phyloP scores from a whole-genome alignment of 2,329 filamentous ascomycete species.

The Chrysosporium queenslandicum region DNA sequence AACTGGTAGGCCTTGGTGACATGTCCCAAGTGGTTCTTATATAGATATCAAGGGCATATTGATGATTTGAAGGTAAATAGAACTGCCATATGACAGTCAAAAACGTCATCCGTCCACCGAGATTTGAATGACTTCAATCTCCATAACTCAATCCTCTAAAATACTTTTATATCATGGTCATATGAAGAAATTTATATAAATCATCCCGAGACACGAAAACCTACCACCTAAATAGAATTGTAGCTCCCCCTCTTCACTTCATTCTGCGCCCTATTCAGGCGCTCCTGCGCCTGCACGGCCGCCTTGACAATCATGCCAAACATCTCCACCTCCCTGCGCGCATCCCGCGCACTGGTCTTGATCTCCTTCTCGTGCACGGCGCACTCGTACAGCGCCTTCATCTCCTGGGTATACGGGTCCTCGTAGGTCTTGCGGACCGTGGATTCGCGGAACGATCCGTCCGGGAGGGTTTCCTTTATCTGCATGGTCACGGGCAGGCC shows the following conservation, averaged over 20 bases:
- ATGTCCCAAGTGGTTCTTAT: too few relatives aligned
- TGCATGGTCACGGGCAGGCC: conserved; percentile 45
- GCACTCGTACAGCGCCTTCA: conserved; percentile 33
- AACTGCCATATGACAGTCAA: too few relatives aligned
- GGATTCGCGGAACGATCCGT: conserved; percentile 34
- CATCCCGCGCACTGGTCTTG: conserved; percentile 38
- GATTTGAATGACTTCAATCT: too few relatives aligned
- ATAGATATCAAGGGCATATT: too few relatives aligned
- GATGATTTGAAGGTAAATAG: too few relatives aligned
- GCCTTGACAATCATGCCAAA: conserved; percentile 33
- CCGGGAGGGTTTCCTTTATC: conserved; percentile 37
- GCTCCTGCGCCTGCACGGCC: conserved; percentile 4
- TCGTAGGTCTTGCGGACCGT: conserved; percentile 39
- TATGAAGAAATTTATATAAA: too few relatives aligned
- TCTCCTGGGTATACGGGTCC: conserved; percentile 38
- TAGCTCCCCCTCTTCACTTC: too few relatives aligned
- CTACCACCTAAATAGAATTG: too few relatives aligned
- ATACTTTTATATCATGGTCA: too few relatives aligned
- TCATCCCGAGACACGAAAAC: neutral
- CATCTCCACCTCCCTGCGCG: conserved; percentile 33
- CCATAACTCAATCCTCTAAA: too few relatives aligned
- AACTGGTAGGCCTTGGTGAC: too few relatives aligned
- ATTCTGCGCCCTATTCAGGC: neutral
- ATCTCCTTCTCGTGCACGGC: conserved; percentile 30
- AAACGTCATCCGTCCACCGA: too few relatives aligned